Evolutionary conservation across 768 basidiomycete genomes (phyloP), one percentile per base, ranked within the genome.

Genomic region (Megacollybia marginata): DNA sequence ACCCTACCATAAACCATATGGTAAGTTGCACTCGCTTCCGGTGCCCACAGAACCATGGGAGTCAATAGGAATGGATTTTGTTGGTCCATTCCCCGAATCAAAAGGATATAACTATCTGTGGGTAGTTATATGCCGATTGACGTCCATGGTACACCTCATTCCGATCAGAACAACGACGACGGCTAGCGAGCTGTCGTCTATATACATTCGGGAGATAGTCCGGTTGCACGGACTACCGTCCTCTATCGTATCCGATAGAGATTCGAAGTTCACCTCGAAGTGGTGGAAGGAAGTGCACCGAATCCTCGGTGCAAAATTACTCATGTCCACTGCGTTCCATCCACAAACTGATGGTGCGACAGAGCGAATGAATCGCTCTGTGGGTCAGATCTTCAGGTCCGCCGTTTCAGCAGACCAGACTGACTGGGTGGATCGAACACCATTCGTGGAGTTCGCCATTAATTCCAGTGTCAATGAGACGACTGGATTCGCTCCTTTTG

Each of bases 301-400:
- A 13, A 12, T 54, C 1, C 32, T 61, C 2, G 55, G 60, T 9
- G 52, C 54, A 2, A 57, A 62, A 28, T 49, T 64, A 0, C 46
- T 52, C 0, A 55, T 66, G 54, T 65, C 46, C 42, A 61, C 53
- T 2, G 56, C 64, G 6, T 66, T 56, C 45, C 67, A 68, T 46
- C 65, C 64, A 0, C 62, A 68, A 42, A 67, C 67, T 6, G 61
- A 66, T 49, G 61, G 63, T 15, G 52, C 53, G 8, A 34, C 59
- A 61, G n/a, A n/a, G n/a, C n/a, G n/a, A n/a, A n/a, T n/a, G n/a
- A n/a, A 48, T 32, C 44, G 57, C 0, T 43, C 44, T 2, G 48
- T 62, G 1, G 36, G 19, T 0, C 57, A 62, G 46, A 54, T 60
- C 44, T 62, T 12, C 28, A 55, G 1, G 12, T n/a, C 49, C 0